Evolutionary conservation across 2,329 filamentous ascomycete genomes (phyloP), one percentile per base, ranked within the genome.

Genomic region (Pestalotiopsis sp.): DNA sequence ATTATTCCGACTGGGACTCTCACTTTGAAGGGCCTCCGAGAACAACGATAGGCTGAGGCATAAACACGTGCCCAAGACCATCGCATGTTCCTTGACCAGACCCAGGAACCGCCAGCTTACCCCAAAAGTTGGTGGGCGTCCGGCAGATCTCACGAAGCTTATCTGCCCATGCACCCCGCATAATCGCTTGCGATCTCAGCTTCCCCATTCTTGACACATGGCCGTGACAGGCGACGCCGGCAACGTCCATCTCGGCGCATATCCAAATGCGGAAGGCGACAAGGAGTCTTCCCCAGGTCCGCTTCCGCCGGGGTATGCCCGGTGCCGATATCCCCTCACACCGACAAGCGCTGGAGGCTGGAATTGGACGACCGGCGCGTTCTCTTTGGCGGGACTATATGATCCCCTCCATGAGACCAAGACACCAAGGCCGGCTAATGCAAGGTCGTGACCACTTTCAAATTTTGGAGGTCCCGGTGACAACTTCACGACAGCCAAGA

Each of bases 111-210:
- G 5, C 57, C 20, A 27, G 57, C 12, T 27, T 27, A 36, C 57
- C 23, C 57, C 57, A 59, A 59, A 13, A 59, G 25, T 14, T 14
- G 57, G 23, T 36, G 27, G 27, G 12, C 7, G 14, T 13, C 9
- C 57, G 57, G 57, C 57, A 59, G 57, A 59, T 59, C 23, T 59
- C 45, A n/a, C 23, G 23, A 59, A 59, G 57, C 57, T 59, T 59
- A 59, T 59, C 57, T 59, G 57, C n/a, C 25, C 27, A 59, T 59
- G 57, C 57, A 59, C 57, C 57, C 57, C 57, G 57, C 57, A 59
- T 5, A 27, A 36, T 17, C 57, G 27, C 57, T 36, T 27, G 57
- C 23, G 17, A 27, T 27, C 27, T 27, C 23, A 59, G 17, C 57
- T 59, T 27, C 57, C 57, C 25, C 57, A 13, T 59, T 59, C 57